A percentile compares a stretch with the other conserved stretches of the same genome.
phyloP scores from a whole-genome alignment of 169 alveolate genomes.

The Plasmodium gonderi region DNA sequence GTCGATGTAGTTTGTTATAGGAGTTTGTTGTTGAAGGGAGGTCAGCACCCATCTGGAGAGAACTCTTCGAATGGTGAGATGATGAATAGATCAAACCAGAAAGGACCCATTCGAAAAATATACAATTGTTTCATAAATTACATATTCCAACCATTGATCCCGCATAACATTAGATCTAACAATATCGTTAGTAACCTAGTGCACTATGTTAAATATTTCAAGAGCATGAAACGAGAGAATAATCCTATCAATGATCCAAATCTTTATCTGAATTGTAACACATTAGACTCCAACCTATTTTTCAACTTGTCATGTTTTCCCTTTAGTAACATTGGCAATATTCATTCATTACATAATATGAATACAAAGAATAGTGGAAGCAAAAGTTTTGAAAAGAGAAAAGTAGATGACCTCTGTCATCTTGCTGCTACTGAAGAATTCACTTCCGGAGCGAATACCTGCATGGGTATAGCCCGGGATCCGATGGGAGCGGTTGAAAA shows the following conservation, averaged over 20 bases:
- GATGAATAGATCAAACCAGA: not conserved
- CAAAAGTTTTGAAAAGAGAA: not conserved
- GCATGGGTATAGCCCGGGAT: not conserved
- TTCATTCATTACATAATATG: not conserved
- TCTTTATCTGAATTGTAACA: slow-evolving; percentile 54
- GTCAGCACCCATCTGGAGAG: not conserved
- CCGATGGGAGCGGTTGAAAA: too few species aligned
- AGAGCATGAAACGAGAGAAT: not conserved
- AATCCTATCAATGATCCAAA: slow-evolving; percentile 45
- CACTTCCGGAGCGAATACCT: not conserved
- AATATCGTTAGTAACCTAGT: slow-evolving; percentile 41
- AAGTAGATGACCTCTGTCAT: not conserved
- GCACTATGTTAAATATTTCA: slow-evolving; percentile 48
- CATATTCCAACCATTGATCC: slow-evolving; percentile 51
- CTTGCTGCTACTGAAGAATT: not conserved
- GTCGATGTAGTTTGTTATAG: slow-evolving; percentile 46
- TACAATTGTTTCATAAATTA: slow-evolving; percentile 36
- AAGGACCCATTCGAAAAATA: not conserved
- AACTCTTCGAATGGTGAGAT: not conserved
- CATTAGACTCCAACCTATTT: slow-evolving; percentile 15
- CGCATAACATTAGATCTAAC: slow-evolving; percentile 64
- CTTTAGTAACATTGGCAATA: not conserved
- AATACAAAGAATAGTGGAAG: not conserved
- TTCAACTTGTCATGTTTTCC: slow-evolving; percentile 34
- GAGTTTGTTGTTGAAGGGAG: slow-evolving; percentile 7